phyloP scores from a whole-genome alignment of 208 protist species.

The Crithidia mellificae region DNA sequence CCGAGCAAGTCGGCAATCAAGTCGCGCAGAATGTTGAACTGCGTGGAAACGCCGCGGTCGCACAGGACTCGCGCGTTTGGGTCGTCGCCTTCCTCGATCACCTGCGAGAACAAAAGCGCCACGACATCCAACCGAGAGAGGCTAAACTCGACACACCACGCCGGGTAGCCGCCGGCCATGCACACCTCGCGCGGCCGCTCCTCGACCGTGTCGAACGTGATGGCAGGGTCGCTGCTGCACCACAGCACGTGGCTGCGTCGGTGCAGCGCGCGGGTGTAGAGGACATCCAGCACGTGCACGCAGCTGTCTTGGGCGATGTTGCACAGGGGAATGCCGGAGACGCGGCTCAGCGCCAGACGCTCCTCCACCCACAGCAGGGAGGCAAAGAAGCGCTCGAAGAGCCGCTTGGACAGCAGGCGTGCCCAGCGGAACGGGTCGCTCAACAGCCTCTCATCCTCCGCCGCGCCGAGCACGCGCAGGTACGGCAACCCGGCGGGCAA shows the following conservation, averaged over 20 bases:
- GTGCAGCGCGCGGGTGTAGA: conserved; percentile 81
- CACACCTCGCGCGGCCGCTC: conserved; percentile 79
- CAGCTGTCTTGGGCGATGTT: conserved; percentile 88
- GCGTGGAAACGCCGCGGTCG: conserved; percentile 80
- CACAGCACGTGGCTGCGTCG: conserved; percentile 78
- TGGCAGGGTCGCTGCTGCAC: conserved; percentile 62
- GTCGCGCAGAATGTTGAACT: conserved; percentile 91
- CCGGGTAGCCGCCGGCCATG: conserved; percentile 76
- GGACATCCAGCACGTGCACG: conserved; percentile 82
- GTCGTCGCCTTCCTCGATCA: conserved; percentile 88
- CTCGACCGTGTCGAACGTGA: conserved; percentile 79
- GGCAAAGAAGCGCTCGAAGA: conserved; percentile 84
- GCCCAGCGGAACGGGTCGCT: conserved; percentile 87
- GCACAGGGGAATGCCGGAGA: conserved; percentile 82
- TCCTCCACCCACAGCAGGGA: conserved; percentile 85
- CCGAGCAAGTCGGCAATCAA: conserved; percentile 82
- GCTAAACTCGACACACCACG: conserved; percentile 87
- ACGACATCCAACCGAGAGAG: conserved; percentile 88
- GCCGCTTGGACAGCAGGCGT: conserved; percentile 55
- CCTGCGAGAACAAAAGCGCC: conserved; percentile 86
- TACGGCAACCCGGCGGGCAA: conserved; percentile 64
- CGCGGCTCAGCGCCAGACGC: conserved; percentile 74
- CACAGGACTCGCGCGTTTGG: conserved; percentile 68
- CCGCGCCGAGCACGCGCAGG: conserved; percentile 75
- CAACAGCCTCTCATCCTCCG: conserved; percentile 83